Percentiles rank a stretch among this genome's conserved stretches.
phyloP scores from a whole-genome alignment of 2,329 filamentous ascomycete genomes.

The Moelleriella libera region DNA sequence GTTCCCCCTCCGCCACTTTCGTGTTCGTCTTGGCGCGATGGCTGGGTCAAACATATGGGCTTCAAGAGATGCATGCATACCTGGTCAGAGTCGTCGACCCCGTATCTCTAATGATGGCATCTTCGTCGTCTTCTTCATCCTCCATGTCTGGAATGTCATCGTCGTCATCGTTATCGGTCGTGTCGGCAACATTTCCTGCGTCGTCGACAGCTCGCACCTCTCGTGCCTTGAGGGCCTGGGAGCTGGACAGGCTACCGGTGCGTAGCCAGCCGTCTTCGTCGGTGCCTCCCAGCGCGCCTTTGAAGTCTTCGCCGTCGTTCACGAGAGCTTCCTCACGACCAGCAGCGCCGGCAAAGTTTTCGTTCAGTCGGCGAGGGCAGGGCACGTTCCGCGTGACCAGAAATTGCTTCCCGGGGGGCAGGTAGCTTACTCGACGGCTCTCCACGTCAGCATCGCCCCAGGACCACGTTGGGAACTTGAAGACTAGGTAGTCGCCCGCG shows the following conservation, averaged over 20 bases:
- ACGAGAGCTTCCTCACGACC: conserved; percentile 80
- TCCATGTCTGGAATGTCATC: conserved; percentile 97
- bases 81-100: conserved; percentile 30
- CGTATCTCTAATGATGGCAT: conserved; percentile 83
- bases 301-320: conserved; percentile 57
- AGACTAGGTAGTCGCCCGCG: conserved; percentile 93
- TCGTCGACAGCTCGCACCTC: conserved; percentile 86
- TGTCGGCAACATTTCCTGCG: conserved; percentile 69
- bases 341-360: conserved; percentile 82
- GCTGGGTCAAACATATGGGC: too few relatives aligned
- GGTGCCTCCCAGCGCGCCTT: conserved; percentile 30
- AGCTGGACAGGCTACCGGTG: conserved; percentile 65
- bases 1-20: too few relatives aligned
- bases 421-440: conserved; percentile 62
- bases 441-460: conserved; percentile 85
- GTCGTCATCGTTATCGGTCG: conserved; percentile 52
- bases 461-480: conserved; percentile 97
- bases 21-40: too few relatives aligned
- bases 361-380: conserved; percentile 79
- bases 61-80: conserved; percentile 15
- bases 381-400: conserved; percentile 89
- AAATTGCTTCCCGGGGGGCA: conserved; percentile 87
- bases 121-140: conserved; percentile 91
- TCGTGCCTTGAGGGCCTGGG: conserved; percentile 59
- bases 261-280: conserved; percentile 85